Evolutionary conservation across 1,284 basidiomycete species (phyloP).

Genomic region (Ustilago crameri): DNA sequence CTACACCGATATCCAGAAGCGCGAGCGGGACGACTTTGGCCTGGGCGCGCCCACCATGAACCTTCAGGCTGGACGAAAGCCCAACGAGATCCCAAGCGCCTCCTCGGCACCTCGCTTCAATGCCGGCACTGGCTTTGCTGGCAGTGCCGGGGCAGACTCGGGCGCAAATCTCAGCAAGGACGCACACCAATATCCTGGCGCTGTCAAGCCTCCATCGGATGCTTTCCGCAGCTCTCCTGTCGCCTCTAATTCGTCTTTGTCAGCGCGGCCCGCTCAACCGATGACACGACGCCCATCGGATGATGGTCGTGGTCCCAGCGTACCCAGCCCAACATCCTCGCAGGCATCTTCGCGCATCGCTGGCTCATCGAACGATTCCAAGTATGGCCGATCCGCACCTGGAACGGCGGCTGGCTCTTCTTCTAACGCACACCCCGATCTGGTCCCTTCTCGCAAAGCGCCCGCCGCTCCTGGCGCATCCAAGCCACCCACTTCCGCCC

Average conservation of each 20-base stretch:
- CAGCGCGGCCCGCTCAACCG: constrained; percentile 27
- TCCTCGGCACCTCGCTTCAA: constrained; percentile 47
- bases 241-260: constrained; percentile 8
- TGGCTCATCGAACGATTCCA: constrained; percentile 43
- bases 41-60: constrained; percentile 66
- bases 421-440: constrained; percentile 27
- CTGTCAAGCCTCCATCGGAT: constrained; percentile 36
- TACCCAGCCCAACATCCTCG: constrained; percentile 29
- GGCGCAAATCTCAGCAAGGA: constrained; percentile 32
- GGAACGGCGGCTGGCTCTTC: constrained; percentile 9
- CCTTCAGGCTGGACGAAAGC: constrained; percentile 58
- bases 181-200: constrained; percentile 30
- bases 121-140: constrained; percentile 53
- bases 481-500: constrained; percentile 22
- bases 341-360: constrained; percentile 33
- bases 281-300: constrained; percentile 37
- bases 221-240: constrained; percentile 40
- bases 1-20: constrained; percentile 96
- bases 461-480: constrained; percentile 54
- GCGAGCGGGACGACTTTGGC: constrained; percentile 79
- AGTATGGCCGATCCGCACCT: constrained; percentile 34
- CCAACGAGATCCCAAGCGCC: constrained; percentile 35
- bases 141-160: constrained; percentile 40
- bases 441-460: constrained; percentile 60
- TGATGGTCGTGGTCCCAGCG: constrained; percentile 31